Base-by-base conservation (phyloP, 176 grass and related monocot species). In the Poa annua region DNA sequence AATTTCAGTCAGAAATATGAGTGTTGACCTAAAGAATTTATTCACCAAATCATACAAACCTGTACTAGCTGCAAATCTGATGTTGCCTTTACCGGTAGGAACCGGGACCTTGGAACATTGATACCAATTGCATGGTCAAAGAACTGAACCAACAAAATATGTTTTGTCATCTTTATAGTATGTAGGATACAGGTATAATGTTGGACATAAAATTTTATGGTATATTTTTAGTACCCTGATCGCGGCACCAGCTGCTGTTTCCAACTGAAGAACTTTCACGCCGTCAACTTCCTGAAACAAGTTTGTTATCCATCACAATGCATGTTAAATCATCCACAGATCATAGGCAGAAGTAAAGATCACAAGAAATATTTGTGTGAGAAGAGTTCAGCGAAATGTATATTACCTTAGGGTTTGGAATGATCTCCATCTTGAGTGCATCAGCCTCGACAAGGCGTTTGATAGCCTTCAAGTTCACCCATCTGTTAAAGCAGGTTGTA, bases 401-500 rank as follows among this genome's bases (percentile, higher is more conserved):
- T 77, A 8, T 32, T 78, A 92, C 96, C 91, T 98, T 98, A 20
- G 92, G 96, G 74, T 98, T 99, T 35, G 93, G 96, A 88, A 98
- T 98, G 34, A 98, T 96, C 83, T 98, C 96, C 96, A 98, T 98
- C 83, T 98, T 95, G 50, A 98, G 93, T 54, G 92, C 93, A 86
- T 98, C 89, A 74, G 84, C 87, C 74, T 99, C 91, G 72, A 92
- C 93, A 71, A 96, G 93, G 20, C 87, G 85, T 74, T 99, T 99
- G 77, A 99, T 90, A 45, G 93, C 91, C 74, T 96, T 99, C 83
- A 99, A 89, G 74, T 92, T 99, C 85, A 99, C 88, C 93, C 96
- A 96, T 76, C 96, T 93, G 66, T 71, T 29, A 82, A 70, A 81
- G 56, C 25, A 7, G 49, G 51, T 35, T 71, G 38, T 36, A 61